These are phyloP conservation scores for Gilbertella persicaria DNA, from an alignment of 371 early-diverging fungal genomes.

Conservation along the genomic window DNA sequence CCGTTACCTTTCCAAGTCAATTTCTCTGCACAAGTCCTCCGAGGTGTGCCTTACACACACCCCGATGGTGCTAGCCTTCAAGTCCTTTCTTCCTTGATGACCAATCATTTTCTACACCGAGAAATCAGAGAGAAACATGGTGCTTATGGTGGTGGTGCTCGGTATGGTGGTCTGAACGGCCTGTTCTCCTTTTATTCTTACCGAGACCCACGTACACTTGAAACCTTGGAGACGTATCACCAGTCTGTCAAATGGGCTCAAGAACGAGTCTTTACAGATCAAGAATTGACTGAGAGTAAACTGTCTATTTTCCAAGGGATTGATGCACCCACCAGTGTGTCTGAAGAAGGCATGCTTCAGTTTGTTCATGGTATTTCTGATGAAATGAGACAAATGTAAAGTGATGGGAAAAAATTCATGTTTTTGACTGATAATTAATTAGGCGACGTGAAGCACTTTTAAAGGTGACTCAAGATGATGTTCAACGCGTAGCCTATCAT, in stretches of 20 bases:
- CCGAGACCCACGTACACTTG: slow-evolving; percentile 84
- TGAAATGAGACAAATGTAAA: slow-evolving; percentile 83
- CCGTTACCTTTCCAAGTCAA: slow-evolving; percentile 87
- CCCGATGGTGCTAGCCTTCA: slow-evolving; percentile 79
- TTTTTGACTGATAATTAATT: slow-evolving; percentile 3
- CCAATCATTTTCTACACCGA: slow-evolving; percentile 84
- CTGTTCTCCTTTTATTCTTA: slow-evolving; percentile 90
- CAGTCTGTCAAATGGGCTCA: slow-evolving; percentile 70
- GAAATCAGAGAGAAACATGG: slow-evolving; percentile 97
- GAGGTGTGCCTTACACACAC: slow-evolving; percentile 84
- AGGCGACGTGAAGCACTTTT: slow-evolving; percentile 80
- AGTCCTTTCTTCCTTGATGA: slow-evolving; percentile 80
- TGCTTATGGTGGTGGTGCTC: slow-evolving; percentile 93
- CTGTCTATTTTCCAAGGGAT: slow-evolving; percentile 83
- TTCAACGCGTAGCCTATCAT: slow-evolving; percentile 70
- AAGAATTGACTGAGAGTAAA: slow-evolving; percentile 90
- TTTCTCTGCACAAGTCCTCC: slow-evolving; percentile 73
- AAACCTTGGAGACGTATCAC: slow-evolving; percentile 74
- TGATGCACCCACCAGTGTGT: slow-evolving; percentile 84
- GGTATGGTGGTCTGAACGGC: slow-evolving; percentile 74
- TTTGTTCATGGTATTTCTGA: slow-evolving; percentile 80
- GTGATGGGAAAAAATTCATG: background rate
- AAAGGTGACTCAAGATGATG: slow-evolving; percentile 67
- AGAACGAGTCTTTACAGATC: slow-evolving; percentile 51
- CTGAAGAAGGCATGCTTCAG: slow-evolving; percentile 82